A percentile compares a stretch with the other conserved stretches of the same genome.
These are phyloP conservation scores for Pseudocercospora fuligena DNA, from an alignment of 2,329 filamentous ascomycete genomes.

Conservation along the genomic window DNA sequence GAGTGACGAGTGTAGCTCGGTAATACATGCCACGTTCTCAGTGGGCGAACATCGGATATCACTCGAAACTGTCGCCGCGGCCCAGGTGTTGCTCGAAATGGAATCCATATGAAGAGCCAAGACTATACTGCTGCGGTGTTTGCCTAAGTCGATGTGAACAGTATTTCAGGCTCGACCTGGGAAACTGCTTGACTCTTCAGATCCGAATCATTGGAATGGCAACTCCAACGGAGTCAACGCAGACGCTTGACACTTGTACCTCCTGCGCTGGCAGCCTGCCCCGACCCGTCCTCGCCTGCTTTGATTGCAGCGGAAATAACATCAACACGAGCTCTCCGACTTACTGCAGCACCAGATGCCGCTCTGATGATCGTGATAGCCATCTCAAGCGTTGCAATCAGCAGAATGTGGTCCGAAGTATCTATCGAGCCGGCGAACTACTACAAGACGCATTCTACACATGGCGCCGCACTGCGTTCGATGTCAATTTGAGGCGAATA, in stretches of 20 bases:
- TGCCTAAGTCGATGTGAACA: not conserved
- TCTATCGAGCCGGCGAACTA: not conserved
- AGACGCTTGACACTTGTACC: not conserved
- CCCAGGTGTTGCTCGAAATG: not conserved
- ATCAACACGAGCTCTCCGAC: not conserved
- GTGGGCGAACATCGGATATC: too few species aligned
- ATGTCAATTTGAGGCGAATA: not conserved
- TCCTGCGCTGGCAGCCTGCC: not conserved
- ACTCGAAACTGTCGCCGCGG: too few species aligned
- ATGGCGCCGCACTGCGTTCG: not conserved
- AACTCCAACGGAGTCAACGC: too few species aligned
- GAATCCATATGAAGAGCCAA: not conserved
- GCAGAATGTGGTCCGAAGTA: not conserved
- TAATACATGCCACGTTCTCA: not conserved
- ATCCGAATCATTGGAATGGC: not conserved
- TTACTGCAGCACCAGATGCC: not conserved
- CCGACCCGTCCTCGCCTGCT: not conserved
- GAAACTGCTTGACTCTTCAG: not conserved
- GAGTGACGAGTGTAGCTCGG: not conserved
- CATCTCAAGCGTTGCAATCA: not conserved
- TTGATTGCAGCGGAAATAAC: not conserved
- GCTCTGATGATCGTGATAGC: not conserved
- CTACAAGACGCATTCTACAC: not conserved
- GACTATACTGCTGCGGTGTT: not conserved
- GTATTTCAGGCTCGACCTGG: not conserved